A percentile compares a stretch with the other conserved stretches of the same genome.
Conservation (phyloP, 371 early-diverging fungal species). For the Mucor racemosus region DNA sequence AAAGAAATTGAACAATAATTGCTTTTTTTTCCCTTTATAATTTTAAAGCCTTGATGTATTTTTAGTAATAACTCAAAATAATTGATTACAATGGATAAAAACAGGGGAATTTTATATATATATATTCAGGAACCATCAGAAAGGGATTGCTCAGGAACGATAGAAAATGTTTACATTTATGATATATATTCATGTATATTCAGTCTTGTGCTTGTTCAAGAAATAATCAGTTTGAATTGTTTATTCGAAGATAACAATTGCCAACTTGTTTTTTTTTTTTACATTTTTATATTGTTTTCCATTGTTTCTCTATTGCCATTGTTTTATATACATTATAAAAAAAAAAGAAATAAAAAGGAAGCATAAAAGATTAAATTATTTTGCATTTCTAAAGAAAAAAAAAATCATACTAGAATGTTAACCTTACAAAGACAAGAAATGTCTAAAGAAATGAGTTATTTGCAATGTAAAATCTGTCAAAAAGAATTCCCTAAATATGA, state of each 20-base stretch:
- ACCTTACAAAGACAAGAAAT: slow-evolving; percentile 1
- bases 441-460: neutral
- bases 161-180: too few species aligned
- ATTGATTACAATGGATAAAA: too few species aligned
- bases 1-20: neutral
- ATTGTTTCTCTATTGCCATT: neutral
- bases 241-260: too few species aligned
- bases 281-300: too few species aligned
- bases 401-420: neutral
- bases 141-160: too few species aligned
- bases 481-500: slow-evolving; percentile 42
- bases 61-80: too few species aligned
- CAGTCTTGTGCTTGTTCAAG: too few species aligned
- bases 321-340: neutral
- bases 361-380: neutral
- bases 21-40: too few species aligned
- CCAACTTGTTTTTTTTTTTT: neutral
- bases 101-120: too few species aligned
- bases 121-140: too few species aligned
- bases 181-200: too few species aligned
- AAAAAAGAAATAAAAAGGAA: slow-evolving; percentile 7
- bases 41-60: neutral
- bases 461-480: slow-evolving; percentile 35
- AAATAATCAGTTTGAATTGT: too few species aligned
- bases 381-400: neutral